Conservation (phyloP, 805 yeast genomes). For the Candida xiaguanensis region DNA sequence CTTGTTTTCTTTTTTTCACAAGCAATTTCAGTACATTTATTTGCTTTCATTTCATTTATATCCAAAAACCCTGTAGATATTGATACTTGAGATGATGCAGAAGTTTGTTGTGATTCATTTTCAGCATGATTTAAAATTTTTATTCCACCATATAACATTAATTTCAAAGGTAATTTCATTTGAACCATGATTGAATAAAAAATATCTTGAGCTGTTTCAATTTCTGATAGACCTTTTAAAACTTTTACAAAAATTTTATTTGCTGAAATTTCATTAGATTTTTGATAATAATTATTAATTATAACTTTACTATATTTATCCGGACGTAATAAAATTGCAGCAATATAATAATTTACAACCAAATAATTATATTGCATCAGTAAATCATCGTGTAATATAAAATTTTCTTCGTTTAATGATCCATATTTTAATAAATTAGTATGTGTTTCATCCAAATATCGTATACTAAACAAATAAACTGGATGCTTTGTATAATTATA, state of each 20-base stretch:
- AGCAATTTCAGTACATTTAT: conserved; percentile 2
- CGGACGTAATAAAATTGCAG: conserved; percentile 35
- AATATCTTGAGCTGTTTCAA: conserved; percentile 15
- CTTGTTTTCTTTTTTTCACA: conserved; percentile 12
- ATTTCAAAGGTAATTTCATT: conserved; percentile 21
- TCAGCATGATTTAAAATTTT: conserved; percentile 22
- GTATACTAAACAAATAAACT: conserved; percentile 25
- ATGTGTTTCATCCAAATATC: conserved; percentile 30
- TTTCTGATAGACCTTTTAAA: conserved; percentile 27
- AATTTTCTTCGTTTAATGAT: conserved; percentile 11
- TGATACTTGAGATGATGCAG: conserved; percentile 7
- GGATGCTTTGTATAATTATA: conserved; percentile 19
- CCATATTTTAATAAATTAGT: conserved; percentile 17
- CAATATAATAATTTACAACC: conserved; percentile 26
- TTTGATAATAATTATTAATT: conserved; percentile 18
- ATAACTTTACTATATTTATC: conserved; percentile 24
- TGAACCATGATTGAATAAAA: conserved; percentile 23
- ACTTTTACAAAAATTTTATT: conserved; percentile 25
- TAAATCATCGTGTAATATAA: conserved; percentile 12
- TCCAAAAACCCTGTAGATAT: conserved; percentile 12
- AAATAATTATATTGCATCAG: conserved; percentile 19
- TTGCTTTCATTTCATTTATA: conserved; percentile 2
- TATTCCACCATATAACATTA: conserved; percentile 23
- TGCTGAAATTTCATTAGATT: conserved; percentile 21
- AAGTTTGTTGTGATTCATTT: neutral